Evolutionary conservation across 495 filamentous ascomycete genomes (phyloP).

Genomic region (Clavariopsis aquatica): DNA sequence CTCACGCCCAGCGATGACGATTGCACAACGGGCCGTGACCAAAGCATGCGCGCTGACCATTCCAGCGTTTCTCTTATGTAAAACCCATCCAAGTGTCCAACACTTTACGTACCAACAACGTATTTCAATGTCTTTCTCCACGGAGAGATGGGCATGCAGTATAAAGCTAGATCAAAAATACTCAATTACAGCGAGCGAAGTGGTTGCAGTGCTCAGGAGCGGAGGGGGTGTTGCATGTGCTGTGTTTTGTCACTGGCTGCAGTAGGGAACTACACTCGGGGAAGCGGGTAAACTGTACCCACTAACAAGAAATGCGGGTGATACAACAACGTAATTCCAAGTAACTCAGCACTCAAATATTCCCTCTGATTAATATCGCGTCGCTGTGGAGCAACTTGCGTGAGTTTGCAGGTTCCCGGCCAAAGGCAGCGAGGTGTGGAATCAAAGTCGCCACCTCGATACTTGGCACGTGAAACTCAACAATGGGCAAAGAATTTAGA

Average conservation of each 20-base stretch:
- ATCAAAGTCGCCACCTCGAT: background rate
- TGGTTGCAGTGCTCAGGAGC: too few relatives aligned
- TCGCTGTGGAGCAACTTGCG: background rate
- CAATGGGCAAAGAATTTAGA: too few relatives aligned
- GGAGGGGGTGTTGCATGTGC: too few relatives aligned
- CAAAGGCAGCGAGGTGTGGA: background rate
- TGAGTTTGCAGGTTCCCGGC: background rate
- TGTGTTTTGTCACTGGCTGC: too few relatives aligned
- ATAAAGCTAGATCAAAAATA: background rate
- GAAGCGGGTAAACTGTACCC: too few relatives aligned
- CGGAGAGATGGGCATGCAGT: background rate
- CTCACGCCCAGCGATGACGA: background rate
- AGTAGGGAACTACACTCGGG: too few relatives aligned
- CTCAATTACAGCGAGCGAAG: too few relatives aligned
- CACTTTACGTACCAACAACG: conserved; percentile 5
- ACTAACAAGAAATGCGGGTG: too few relatives aligned
- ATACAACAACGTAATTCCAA: too few relatives aligned
- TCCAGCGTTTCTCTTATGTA: conserved; percentile 17
- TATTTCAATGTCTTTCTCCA: background rate
- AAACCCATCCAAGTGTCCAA: background rate
- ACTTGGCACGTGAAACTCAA: too few relatives aligned
- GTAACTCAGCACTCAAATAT: too few relatives aligned
- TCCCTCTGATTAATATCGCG: background rate
- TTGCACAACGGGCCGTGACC: background rate
- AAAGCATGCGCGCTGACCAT: background rate